Percentiles rank a stretch among this genome's conserved stretches.
phyloP scores from a whole-genome alignment of 2,329 filamentous ascomycete genomes.

The Pseudocercospora fijiensis region DNA sequence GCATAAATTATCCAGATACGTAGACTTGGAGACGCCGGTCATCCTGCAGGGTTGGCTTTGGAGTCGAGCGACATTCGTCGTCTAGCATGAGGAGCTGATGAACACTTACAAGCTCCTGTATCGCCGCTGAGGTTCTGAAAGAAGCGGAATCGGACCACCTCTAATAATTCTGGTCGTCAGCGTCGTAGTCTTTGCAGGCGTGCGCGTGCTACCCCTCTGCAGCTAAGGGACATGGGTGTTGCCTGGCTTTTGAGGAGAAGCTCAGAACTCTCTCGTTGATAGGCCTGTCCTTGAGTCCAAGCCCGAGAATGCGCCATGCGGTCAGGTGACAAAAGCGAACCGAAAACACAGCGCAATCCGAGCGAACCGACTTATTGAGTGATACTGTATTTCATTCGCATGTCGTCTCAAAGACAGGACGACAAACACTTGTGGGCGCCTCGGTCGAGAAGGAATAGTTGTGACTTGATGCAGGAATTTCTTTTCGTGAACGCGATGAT shows the following conservation, averaged over 20 bases:
- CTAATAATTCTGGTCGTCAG: not conserved
- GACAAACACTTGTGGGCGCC: not conserved
- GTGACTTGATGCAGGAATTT: not conserved
- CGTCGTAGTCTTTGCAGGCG: not conserved
- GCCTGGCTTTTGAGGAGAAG: constrained; percentile 3
- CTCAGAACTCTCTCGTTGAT: constrained; percentile 3
- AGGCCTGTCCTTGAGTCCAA: not conserved
- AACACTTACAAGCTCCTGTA: not conserved
- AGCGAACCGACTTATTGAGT: not conserved
- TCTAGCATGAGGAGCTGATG: constrained; percentile 1
- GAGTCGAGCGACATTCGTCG: not conserved
- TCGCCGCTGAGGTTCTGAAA: not conserved
- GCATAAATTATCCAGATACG: constrained; percentile 4
- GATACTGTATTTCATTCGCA: not conserved
- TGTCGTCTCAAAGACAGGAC: not conserved
- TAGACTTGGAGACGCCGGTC: constrained; percentile 1
- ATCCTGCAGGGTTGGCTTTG: not conserved
- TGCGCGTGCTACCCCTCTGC: constrained; percentile 5
- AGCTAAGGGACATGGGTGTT: not conserved
- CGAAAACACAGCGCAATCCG: not conserved
- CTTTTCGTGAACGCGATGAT: not conserved
- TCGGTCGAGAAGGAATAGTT: not conserved
- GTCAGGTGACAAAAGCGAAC: not conserved
- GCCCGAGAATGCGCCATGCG: not conserved
- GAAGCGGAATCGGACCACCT: not conserved